Conservation (phyloP, 1,139 yeast genomes). For the Yamadazyma siamensis region DNA sequence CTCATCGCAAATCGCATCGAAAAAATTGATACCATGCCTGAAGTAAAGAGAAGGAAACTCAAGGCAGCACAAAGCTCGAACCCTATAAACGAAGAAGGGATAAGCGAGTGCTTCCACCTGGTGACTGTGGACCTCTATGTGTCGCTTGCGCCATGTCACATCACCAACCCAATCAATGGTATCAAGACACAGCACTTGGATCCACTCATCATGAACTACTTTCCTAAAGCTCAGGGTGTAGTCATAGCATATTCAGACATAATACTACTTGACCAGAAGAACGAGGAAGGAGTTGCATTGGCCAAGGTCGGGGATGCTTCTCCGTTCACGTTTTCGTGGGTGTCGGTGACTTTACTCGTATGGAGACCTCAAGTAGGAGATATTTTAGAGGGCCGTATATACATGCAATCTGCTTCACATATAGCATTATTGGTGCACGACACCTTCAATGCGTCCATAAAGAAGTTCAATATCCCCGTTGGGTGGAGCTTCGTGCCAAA, state of each 20-base stretch:
- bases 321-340: constrained; percentile 88
- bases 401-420: constrained; percentile 93
- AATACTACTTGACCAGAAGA: constrained; percentile 28
- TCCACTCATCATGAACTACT: constrained; percentile 82
- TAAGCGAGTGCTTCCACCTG: constrained; percentile 63
- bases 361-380: constrained; percentile 93
- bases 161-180: constrained; percentile 69
- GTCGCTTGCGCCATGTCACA: constrained; percentile 80
- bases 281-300: constrained; percentile 34
- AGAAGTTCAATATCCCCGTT: constrained; percentile 75
- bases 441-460: constrained; percentile 91
- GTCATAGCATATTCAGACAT: constrained; percentile 75
- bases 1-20: constrained; percentile 4
- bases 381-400: constrained; percentile 76
- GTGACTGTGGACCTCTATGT: constrained; percentile 68
- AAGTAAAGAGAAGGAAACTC: constrained; percentile 7
- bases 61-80: constrained; percentile 30
- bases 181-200: constrained; percentile 85
- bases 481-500: constrained; percentile 81
- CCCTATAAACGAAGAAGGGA: constrained; percentile 33
- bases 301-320: constrained; percentile 76
- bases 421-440: constrained; percentile 88
- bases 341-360: constrained; percentile 73
- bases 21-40: constrained; percentile 3
- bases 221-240: constrained; percentile 71